Conservation (phyloP, 1,139 yeast species). For the Arxiozyma heterogenica region DNA sequence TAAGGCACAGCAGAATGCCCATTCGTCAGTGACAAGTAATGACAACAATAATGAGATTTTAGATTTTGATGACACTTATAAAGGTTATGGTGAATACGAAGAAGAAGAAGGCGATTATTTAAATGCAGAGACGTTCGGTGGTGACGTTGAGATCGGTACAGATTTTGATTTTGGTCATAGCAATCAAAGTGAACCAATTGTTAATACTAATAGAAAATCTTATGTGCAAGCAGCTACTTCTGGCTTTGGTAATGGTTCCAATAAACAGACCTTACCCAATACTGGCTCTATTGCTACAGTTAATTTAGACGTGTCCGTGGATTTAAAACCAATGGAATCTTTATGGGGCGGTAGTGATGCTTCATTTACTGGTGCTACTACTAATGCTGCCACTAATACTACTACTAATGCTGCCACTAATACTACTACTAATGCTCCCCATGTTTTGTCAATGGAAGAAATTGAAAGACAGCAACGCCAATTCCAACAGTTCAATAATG, state of each 20-base stretch:
- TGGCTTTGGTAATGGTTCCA: constrained; percentile 9
- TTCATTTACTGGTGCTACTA: constrained; percentile 1
- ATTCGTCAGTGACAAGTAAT: constrained; percentile 5
- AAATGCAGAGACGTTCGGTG: constrained; percentile 85
- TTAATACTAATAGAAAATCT: constrained; percentile 34
- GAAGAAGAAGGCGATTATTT: constrained; percentile 72
- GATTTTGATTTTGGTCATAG: constrained; percentile 65
- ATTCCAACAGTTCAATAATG: constrained; percentile 8
- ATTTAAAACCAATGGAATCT: constrained; percentile 58
- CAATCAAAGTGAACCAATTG: constrained; percentile 18
- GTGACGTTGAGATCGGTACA: constrained; percentile 46
- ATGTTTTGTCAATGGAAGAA: constrained; percentile 28
- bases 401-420: constrained; percentile 12
- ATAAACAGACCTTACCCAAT: neutral
- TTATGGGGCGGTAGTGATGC: constrained; percentile 40
- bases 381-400: neutral
- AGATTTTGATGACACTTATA: constrained; percentile 80
- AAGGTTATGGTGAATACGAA: constrained; percentile 61
- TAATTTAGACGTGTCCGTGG: constrained; percentile 29
- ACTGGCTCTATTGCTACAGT: constrained; percentile 13
- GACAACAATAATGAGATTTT: constrained; percentile 26
- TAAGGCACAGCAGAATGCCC: neutral
- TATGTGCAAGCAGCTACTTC: constrained; percentile 50
- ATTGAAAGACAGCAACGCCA: constrained; percentile 29
- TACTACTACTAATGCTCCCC: constrained; percentile 9